phyloP scores from a whole-genome alignment of 2,329 filamentous ascomycete genomes.

The Rutstroemia sp. region DNA sequence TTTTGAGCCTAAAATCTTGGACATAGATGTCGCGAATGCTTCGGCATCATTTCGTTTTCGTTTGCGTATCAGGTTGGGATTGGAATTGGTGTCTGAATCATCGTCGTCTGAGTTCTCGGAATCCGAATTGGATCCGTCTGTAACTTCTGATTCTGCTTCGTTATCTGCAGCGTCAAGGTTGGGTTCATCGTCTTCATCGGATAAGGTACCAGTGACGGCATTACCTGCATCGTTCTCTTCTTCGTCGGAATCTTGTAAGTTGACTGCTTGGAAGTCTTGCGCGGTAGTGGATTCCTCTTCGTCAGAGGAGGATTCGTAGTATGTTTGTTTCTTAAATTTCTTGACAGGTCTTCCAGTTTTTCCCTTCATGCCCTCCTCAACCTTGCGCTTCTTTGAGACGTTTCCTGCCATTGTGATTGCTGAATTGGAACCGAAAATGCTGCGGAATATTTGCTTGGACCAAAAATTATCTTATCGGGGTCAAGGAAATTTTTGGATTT shows the following conservation, averaged over 20 bases:
- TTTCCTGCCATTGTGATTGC: constrained; percentile 25
- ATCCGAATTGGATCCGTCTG: constrained; percentile 33
- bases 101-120: constrained; percentile 23
- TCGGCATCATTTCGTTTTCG: constrained; percentile 87
- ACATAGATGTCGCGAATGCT: constrained; percentile 87
- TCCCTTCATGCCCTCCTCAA: constrained; percentile 49
- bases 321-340: constrained; percentile 54
- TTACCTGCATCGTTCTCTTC: constrained; percentile 25
- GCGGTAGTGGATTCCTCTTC: constrained; percentile 32
- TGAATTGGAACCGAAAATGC: not conserved
- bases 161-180: constrained; percentile 13
- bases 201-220: constrained; percentile 18
- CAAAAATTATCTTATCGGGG: constrained; percentile 6
- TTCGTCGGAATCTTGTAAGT: constrained; percentile 36
- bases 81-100: constrained; percentile 34
- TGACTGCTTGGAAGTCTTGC: constrained; percentile 41
- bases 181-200: constrained; percentile 24
- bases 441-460: not conserved
- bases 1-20: constrained; percentile 87
- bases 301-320: constrained; percentile 53
- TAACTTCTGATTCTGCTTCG: constrained; percentile 28
- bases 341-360: constrained; percentile 41
- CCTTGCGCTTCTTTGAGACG: constrained; percentile 46
- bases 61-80: constrained; percentile 39
- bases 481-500: constrained; percentile 7